Evolutionary conservation across 2,329 filamentous ascomycete genomes (phyloP).

Genomic region (Cytospora mali): DNA sequence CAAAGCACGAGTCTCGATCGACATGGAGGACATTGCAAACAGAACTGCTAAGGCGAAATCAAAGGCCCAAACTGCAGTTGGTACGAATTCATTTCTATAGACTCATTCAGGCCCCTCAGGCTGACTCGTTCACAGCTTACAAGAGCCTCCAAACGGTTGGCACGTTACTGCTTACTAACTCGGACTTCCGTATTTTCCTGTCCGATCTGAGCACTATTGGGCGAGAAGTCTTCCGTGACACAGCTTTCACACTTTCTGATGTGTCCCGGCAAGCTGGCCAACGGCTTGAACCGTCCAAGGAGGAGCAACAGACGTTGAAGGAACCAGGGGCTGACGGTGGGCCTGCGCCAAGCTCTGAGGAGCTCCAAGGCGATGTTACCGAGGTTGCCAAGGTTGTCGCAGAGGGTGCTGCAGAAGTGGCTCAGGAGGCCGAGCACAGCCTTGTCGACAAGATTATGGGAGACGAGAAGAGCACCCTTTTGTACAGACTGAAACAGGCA

Average conservation of each 20-base stretch:
- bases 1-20: slow-evolving; percentile 71
- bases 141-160: slow-evolving; percentile 82
- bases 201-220: slow-evolving; percentile 78
- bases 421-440: slow-evolving; percentile 66
- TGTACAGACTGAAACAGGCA: slow-evolving; percentile 75
- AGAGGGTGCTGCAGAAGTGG: slow-evolving; percentile 57
- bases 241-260: slow-evolving; percentile 75
- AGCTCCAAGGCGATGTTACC: slow-evolving; percentile 61
- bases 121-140: slow-evolving; percentile 59
- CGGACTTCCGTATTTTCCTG: slow-evolving; percentile 85
- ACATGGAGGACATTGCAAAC: slow-evolving; percentile 64
- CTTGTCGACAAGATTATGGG: slow-evolving; percentile 72
- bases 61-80: slow-evolving; percentile 71
- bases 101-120: too few species aligned
- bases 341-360: slow-evolving; percentile 57
- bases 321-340: slow-evolving; percentile 52
- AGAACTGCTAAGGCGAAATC: slow-evolving; percentile 65
- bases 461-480: slow-evolving; percentile 71
- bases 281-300: slow-evolving; percentile 68
- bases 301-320: slow-evolving; percentile 59
- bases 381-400: slow-evolving; percentile 57
- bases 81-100: slow-evolving; percentile 44
- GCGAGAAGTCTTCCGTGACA: slow-evolving; percentile 84
- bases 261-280: slow-evolving; percentile 76
- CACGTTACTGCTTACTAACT: slow-evolving; percentile 83